Base-by-base conservation (phyloP, 768 basidiomycete species). In the Boletus coccyginus region DNA sequence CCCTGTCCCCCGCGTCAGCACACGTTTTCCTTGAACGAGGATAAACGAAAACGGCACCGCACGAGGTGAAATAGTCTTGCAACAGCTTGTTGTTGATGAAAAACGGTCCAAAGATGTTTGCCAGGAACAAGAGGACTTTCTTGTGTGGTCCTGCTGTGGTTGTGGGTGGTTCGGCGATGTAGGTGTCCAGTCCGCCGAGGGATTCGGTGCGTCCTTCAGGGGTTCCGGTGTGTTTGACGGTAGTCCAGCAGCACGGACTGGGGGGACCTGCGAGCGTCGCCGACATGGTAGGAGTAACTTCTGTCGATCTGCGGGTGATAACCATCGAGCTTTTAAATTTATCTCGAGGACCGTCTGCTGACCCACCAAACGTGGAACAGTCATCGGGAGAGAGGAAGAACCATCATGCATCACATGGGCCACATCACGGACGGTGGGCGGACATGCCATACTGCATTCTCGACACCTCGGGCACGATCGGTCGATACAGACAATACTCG, bases 61-160 rank as follows among this genome's bases (percentile, higher is more conserved):
- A 71, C 3, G 79, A 72, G 2, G 86, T 83, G 52, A 81, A 84
- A 54, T 79, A 86, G 64, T 87, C 85, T 62, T 84, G 82, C 5
- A 87, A 48, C 5, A 86, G 66, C 64, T 84, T 68, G 45, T 81
- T 80, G 63, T 86, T 86, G 50, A 80, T 33, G 60, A 69, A 82
- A 29, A 83, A 71, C 0, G 84, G 76, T 0, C 84, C 81, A 55
- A 66, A 84, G 14, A 86, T 73, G 63, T 87, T 85, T 1, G 83
- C 57, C 46, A 81, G 74, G 73, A 78, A 86, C 17, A 87, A 58
- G 9, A 87, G 66, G 33, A 87, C 74, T 42, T 77, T 80, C 52
- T 68, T 67, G 57, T 75, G 75, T 7, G 47, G 1, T 17, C 61
- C 59, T 13, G 17, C 54, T 55, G 33, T 39, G 35, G 43, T 36